Base-by-base conservation (phyloP, 1,284 basidiomycete species). In the Ganoderma sp. region DNA sequence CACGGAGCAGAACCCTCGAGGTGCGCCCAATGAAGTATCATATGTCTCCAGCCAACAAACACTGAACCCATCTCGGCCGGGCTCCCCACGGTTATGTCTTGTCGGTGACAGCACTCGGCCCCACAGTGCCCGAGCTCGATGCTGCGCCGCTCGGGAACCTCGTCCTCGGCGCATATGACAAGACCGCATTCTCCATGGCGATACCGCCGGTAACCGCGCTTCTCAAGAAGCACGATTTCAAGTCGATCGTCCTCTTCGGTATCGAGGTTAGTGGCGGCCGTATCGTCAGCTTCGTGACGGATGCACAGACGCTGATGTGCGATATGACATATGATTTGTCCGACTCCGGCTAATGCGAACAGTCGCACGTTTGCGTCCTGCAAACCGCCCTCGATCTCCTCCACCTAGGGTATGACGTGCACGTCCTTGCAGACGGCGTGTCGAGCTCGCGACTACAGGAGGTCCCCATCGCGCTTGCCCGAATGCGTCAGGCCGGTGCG, bases 351-450 rank as follows among this genome's bases (percentile, higher is more conserved):
- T 3, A 37, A 1, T 37, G 7, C n/a, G 17, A 15, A 42, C 76
- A 94, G 92, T 87, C 92, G 2, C 96, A 98, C 75, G 90, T 98
- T 68, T 98, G 96, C 76, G 89, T 98, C 10, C 84, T 94, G 4
- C 95, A 97, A 80, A 93, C 93, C 0, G 84, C 90, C 0, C 82
- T 95, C 9, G 89, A 92, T 67, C 83, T 95, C 28, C 79, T 91
- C 28, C 78, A 82, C 22, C 79, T 73, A 60, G 85, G 82, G 14
- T 88, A 84, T 75, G 86, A 86, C 69, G 90, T 91, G 8, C 84
- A 88, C 75, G 86, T 97, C 56, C 82, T 96, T 50, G 92, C 92
- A 19, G 96, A 98, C 76, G 95, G 90, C 28, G 88, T 97, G 2
- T 94, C 93, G 1, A 93, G 90, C 52, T 91, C 88, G 74, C 96